Evolutionary conservation across 2,329 filamentous ascomycete species (phyloP).

Genomic region (Fusarium miscanthi): DNA sequence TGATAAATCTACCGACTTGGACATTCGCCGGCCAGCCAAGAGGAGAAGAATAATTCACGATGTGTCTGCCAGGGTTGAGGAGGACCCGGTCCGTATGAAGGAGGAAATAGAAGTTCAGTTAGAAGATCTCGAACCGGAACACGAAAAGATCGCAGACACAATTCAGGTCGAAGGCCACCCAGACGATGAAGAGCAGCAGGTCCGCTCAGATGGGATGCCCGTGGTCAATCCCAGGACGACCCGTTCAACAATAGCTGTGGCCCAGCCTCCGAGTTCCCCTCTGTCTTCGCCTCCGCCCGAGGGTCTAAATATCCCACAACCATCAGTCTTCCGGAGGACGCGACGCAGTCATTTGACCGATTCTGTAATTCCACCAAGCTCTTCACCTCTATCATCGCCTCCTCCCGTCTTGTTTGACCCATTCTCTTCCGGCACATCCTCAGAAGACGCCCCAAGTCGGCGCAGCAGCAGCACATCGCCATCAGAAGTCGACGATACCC

Average conservation of each 20-base stretch:
- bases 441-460: constrained; percentile 51
- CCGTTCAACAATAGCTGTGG: constrained; percentile 36
- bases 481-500: constrained; percentile 59
- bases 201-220: constrained; percentile 9
- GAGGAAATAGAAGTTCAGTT: constrained; percentile 42
- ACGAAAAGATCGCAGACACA: constrained; percentile 32
- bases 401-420: constrained; percentile 65
- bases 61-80: constrained; percentile 17
- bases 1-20: constrained; percentile 30
- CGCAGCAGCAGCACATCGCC: constrained; percentile 55
- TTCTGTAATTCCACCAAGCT: constrained; percentile 50
- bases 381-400: constrained; percentile 68
- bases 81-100: constrained; percentile 23
- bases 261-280: constrained; percentile 49
- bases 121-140: constrained; percentile 25
- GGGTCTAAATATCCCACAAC: constrained; percentile 44
- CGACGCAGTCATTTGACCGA: constrained; percentile 38
- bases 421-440: constrained; percentile 54
- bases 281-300: constrained; percentile 53
- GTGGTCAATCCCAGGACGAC: constrained; percentile 33
- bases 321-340: constrained; percentile 41
- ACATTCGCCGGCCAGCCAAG: constrained; percentile 46
- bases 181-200: constrained; percentile 27
- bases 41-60: constrained; percentile 49
- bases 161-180: constrained; percentile 29